Evolutionary conservation across 192 early-diverging fungal species (phyloP), one percentile per base, ranked within the genome.

Genomic region (Umbelopsis sp.): DNA sequence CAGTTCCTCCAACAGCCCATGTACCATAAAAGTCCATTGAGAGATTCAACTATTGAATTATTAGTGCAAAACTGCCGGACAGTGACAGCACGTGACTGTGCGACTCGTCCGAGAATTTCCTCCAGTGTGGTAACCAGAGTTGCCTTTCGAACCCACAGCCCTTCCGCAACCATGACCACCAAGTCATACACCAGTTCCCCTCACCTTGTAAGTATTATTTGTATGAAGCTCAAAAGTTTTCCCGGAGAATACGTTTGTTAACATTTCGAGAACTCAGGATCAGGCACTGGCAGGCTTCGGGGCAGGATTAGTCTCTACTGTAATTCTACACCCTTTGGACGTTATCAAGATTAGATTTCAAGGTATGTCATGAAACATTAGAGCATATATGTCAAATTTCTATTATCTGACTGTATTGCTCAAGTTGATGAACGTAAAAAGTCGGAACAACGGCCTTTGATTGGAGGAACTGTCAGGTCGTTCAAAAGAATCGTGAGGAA

Each of bases 331-430:
- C 74, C 97, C 96, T 23, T 75, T 99, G n/a, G 97, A 99, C 80
- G 76, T 98, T 27, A 84, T 99, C 50, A 99, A 99, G 71, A 94
- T 91, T 12, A 82, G 94, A 35, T 87, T 97, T 64, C 96, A 98
- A 86, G 87, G 89, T 87, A 84, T 46, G 47, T 13, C 8, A 23
- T 46, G 13, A 25, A 15, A 37, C 2, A 18, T 30, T 61, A 21
- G n/a, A n/a, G 48, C 48, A 18, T 16, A 10, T 35, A 22, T 49
- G 35, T 2, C 61, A 61, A 41, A 27, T 27, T 8, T 52, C 13
- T 33, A n/a, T 55, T 44, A n/a, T 20, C n/a, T 53, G 20, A 64
- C 46, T 48, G 13, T 18, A 5, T 20, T 49, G 11, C 21, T 71
- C 88, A n/a, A n/a, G 90, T 90, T 47, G 86, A 85, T 18, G 66